phyloP scores from a whole-genome alignment of 73 alveolate species.

The Urostyla sp. region DNA sequence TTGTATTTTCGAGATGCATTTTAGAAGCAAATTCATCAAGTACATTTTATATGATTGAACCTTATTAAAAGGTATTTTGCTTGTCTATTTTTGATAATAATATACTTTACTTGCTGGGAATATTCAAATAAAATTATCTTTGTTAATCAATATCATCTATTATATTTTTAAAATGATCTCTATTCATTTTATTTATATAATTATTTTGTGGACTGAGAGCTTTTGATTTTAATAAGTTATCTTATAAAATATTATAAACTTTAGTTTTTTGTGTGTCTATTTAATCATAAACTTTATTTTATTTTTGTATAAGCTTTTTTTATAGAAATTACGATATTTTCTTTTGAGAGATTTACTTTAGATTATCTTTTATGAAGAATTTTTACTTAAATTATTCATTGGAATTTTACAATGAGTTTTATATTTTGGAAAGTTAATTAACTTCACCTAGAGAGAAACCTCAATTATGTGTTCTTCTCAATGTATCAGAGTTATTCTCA shows the following conservation, averaged over 20 bases:
- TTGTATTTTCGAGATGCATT: neutral
- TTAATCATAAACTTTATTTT: neutral
- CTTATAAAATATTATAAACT: too few species aligned
- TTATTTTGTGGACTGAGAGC: neutral
- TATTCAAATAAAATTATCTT: too few species aligned
- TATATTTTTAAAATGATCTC: slow-evolving; percentile 7
- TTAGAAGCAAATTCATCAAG: neutral
- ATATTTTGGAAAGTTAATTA: neutral
- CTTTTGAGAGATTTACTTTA: slow-evolving; percentile 3
- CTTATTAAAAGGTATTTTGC: too few species aligned
- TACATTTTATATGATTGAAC: too few species aligned
- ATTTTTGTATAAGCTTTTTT: slow-evolving; percentile 4
- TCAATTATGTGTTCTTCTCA: too few species aligned
- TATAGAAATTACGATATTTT: slow-evolving; percentile 30
- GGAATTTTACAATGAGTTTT: neutral
- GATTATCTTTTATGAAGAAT: slow-evolving; percentile 6
- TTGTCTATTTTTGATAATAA: too few species aligned
- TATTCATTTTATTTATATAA: neutral
- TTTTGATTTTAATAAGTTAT: too few species aligned
- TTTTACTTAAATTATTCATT: slow-evolving; percentile 25
- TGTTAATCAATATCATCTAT: neutral
- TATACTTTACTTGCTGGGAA: too few species aligned
- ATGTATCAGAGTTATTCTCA: neutral
- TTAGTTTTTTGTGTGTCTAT: neutral
- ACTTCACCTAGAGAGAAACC: neutral